Conservation (phyloP, 805 yeast genomes). For the Brettanomyces nanus region DNA sequence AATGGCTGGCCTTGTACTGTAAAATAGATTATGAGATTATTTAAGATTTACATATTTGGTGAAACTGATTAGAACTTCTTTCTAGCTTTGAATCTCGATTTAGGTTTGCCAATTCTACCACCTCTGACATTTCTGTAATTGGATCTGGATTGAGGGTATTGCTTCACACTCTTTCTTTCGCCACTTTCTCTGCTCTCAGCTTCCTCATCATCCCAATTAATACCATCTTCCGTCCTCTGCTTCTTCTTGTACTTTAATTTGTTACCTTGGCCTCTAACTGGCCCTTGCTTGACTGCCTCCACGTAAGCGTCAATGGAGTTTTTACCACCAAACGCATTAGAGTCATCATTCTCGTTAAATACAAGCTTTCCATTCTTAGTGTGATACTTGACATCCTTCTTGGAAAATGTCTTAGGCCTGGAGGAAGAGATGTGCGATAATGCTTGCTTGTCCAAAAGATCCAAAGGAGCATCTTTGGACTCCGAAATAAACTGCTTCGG, state of each 20-base stretch:
- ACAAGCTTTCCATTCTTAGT: slow-evolving; percentile 63
- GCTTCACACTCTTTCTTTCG: slow-evolving; percentile 3
- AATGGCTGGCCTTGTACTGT: too few relatives aligned
- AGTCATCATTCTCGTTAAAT: slow-evolving; percentile 49
- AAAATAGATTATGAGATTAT: too few relatives aligned
- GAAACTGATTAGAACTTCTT: slow-evolving; percentile 45
- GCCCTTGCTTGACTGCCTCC: slow-evolving; percentile 90
- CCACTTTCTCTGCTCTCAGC: slow-evolving; percentile 10
- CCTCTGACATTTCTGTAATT: slow-evolving; percentile 2
- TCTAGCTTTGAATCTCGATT: slow-evolving; percentile 47
- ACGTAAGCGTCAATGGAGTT: slow-evolving; percentile 84
- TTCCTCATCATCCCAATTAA: slow-evolving; percentile 36
- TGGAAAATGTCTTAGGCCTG: slow-evolving; percentile 57
- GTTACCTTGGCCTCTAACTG: slow-evolving; percentile 88
- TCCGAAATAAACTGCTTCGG: slow-evolving; percentile 63
- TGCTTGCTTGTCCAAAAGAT: slow-evolving; percentile 78
- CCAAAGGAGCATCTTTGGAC: slow-evolving; percentile 67
- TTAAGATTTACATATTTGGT: too few relatives aligned
- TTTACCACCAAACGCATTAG: slow-evolving; percentile 32
- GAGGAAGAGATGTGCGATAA: slow-evolving; percentile 85
- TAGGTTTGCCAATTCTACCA: slow-evolving; percentile 24
- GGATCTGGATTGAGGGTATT: not conserved
- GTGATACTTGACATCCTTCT: slow-evolving; percentile 37
- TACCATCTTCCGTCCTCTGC: slow-evolving; percentile 43
- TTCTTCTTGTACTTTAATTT: slow-evolving; percentile 68